Base-by-base conservation (phyloP, 2,329 filamentous ascomycete species). In the Raffaelea deltoideospora region DNA sequence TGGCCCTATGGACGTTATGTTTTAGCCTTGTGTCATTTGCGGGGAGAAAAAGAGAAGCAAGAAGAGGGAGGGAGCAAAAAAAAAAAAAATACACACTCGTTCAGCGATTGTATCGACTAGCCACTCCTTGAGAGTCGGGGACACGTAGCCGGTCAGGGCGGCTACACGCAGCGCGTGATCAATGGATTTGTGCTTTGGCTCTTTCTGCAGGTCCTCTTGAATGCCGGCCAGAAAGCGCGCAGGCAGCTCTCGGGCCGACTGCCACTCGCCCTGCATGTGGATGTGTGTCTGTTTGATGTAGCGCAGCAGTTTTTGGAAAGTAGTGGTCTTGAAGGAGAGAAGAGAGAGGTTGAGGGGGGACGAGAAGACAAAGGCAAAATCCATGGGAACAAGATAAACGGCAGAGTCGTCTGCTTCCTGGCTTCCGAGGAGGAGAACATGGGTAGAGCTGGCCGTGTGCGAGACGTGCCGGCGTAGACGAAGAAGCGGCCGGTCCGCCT, bases 271-370 rank as follows among this genome's bases (percentile, higher is more conserved):
- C 19, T 76, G 64, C 61, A 95, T 82, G 45, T 88, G 82, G 24
- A 72, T 65, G 43, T 90, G 75, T 1, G 81, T 76, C 52, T 94
- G 84, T 38, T 75, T 76, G 31, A 94, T 69, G 51, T 98, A 96
- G 34, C 85, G 69, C 8, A 95, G 61, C 11, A 96, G 57, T 44
- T 90, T 93, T 48, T 94, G 84, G 14, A 96, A 58, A 31, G 84
- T 82, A 1, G 87, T 92, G 5, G 85, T 79, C 49, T 92, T 93
- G 14, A 80, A 85, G 1, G 87, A 80, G 11, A 96, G 65, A 5
- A 94, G 66, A 21, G 87, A 83, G 3, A 96, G 62, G 49, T 92
- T 83, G 38, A 86, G 73, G 3, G 82, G 82, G 3, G 77, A 79
- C 13, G 77, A 77, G 3, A 77, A 76, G 33, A 93, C 73, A 50